Base-by-base conservation (phyloP, 1,284 basidiomycete genomes). In the Ceratobasidium sp. region DNA sequence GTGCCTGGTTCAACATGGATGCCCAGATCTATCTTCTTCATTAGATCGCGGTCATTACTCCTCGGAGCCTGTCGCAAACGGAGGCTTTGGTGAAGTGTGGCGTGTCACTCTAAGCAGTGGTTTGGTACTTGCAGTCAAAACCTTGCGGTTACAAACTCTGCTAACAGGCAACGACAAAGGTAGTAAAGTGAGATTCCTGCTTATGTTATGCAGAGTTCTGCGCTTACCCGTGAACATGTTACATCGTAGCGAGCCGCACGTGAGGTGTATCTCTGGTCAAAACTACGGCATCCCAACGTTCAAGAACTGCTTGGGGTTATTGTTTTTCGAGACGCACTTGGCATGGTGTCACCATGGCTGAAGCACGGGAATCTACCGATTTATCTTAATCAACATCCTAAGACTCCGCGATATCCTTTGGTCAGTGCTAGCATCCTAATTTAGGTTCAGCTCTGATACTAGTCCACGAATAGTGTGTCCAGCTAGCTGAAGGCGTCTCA, bases 171-270 rank as follows among this genome's bases (percentile, higher is more conserved):
- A n/a, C n/a, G n/a, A n/a, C n/a, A n/a, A n/a, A n/a, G n/a, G n/a
- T n/a, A n/a, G n/a, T n/a, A n/a, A n/a, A n/a, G n/a, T n/a, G n/a
- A n/a, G n/a, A n/a, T n/a, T n/a, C n/a, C n/a, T n/a, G n/a, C n/a
- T n/a, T n/a, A n/a, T n/a, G n/a, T n/a, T n/a, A n/a, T n/a, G n/a
- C n/a, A n/a, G n/a, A n/a, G n/a, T n/a, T n/a, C n/a, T n/a, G n/a
- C n/a, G n/a, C n/a, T n/a, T n/a, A n/a, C n/a, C n/a, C n/a, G n/a
- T n/a, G n/a, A n/a, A n/a, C n/a, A n/a, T n/a, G n/a, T n/a, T n/a
- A n/a, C n/a, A n/a, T n/a, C n/a, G n/a, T n/a, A 52, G 52, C 52
- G 26, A 26, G 52, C 52, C 14, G 52, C 52, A 16, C 52, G 52
- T 7, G 52, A 55, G 26, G 21, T 55, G 23, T 55, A 55, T 18